Conservation (phyloP, 148 eudicot species). For the Chenopodium album region DNA sequence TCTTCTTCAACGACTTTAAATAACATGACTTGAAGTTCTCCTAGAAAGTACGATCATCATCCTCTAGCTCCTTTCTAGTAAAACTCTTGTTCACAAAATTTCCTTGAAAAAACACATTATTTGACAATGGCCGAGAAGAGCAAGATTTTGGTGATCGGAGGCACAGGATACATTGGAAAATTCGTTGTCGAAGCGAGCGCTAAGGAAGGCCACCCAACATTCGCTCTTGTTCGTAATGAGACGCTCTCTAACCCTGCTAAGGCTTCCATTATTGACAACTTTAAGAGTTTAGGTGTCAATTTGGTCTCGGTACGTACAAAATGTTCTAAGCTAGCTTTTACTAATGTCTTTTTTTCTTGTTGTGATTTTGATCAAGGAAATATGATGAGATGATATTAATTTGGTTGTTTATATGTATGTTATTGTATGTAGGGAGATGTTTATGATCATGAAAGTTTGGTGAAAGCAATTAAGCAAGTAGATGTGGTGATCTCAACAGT, state of each 20-base stretch:
- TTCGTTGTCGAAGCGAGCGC: slow-evolving; percentile 61
- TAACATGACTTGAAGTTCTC: neutral
- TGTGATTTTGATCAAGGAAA: neutral
- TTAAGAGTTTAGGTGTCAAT: slow-evolving; percentile 52
- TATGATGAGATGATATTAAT: neutral
- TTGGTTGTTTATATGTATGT: neutral
- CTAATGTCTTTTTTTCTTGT: neutral
- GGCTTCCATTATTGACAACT: slow-evolving; percentile 39
- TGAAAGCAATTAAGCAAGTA: slow-evolving; percentile 69
- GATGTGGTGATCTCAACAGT: slow-evolving; percentile 71
- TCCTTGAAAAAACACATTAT: neutral
- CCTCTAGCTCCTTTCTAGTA: neutral
- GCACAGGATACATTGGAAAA: slow-evolving; percentile 68
- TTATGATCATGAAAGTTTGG: slow-evolving; percentile 56
- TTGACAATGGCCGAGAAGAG: slow-evolving; percentile 47
- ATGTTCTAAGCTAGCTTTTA: neutral
- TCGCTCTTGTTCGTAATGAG: slow-evolving; percentile 45
- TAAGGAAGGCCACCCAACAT: slow-evolving; percentile 56
- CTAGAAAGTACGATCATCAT: neutral
- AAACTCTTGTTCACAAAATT: neutral
- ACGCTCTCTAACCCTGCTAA: slow-evolving; percentile 50
- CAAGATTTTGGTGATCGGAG: slow-evolving; percentile 65
- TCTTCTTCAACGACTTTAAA: neutral
- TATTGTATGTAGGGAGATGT: slow-evolving; percentile 46
- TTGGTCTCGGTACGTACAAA: slow-evolving; percentile 38